Evolutionary conservation across 805 yeast species (phyloP), one percentile per base, ranked within the genome.

Genomic region (Metschnikowia corniflorae): DNA sequence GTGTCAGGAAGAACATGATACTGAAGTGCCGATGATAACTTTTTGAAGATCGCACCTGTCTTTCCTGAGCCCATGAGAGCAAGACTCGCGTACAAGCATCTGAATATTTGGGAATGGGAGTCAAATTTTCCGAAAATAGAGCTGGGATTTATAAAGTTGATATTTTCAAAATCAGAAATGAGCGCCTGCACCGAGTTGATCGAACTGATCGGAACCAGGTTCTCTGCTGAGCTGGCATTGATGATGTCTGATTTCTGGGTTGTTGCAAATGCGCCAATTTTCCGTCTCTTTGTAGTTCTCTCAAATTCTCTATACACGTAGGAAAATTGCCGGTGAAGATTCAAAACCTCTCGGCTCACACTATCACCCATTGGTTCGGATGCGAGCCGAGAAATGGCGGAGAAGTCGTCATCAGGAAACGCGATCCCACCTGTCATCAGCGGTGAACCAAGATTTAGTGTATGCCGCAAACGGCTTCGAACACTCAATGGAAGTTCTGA

Each of bases 121-220:
- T 26, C 13, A 6, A 26, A 6, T 19, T 15, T 29, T 8, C 39
- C 28, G 14, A 46, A 19, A 3, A 46, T 40, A 5, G 46, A 35
- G 29, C 46, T 44, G 14, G 46, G 49, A 26, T 51, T 54, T 16
- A 50, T 29, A 26, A 49, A 35, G 21, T 33, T 27, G 10, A 58
- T 46, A 5, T 42, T 40, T 21, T 53, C 51, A 7, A 55, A 43
- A 21, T 47, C 39, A 1, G 46, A 29, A 2, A 49, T 48, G 16
- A 60, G 42, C 9, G 38, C 32, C 6, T 42, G 31, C 9, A 54
- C 33, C 0, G 63, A 56, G 21, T 46, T 42, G 6, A 58, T 37
- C 6, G 47, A 22, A 17, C 26, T 33, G 14, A 45, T 43, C 8
- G 37, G 30, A 8, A 45, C 38, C 16, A 23, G 30, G 7, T 20